Conservation (phyloP, 1,284 basidiomycete species). For the Cystobasidium slooffiae region DNA sequence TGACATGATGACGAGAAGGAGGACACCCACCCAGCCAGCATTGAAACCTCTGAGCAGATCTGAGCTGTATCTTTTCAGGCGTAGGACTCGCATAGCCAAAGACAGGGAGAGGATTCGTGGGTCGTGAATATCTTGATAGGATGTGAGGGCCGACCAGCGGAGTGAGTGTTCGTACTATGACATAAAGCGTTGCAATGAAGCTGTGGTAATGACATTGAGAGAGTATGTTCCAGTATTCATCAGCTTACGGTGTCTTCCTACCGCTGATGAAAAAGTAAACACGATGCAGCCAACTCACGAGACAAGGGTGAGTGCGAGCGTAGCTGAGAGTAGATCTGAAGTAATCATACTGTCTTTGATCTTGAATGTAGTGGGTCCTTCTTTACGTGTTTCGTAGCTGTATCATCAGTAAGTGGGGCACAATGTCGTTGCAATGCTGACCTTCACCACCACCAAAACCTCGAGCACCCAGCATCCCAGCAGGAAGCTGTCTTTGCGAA, state of each 20-base stretch:
- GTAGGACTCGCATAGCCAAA: constrained; percentile 32
- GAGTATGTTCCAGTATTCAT: background rate
- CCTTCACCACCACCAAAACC: background rate
- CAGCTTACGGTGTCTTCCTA: background rate
- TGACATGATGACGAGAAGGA: background rate
- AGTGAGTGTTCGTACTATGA: constrained; percentile 41
- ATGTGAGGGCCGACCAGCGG: constrained; percentile 42
- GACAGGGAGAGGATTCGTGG: constrained; percentile 31
- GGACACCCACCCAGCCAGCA: constrained; percentile 36
- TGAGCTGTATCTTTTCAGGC: constrained; percentile 24
- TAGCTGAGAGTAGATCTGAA: constrained; percentile 30
- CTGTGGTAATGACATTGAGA: too few species aligned
- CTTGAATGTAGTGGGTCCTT: background rate
- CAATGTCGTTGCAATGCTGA: background rate
- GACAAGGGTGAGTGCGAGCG: constrained; percentile 38
- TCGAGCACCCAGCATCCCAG: background rate
- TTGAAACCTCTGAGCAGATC: constrained; percentile 40
- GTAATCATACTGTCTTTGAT: constrained; percentile 1
- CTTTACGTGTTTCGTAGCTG: background rate
- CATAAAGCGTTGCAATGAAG: constrained; percentile 42
- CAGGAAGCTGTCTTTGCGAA: background rate
- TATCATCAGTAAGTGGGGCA: background rate
- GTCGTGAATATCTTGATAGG: constrained; percentile 29
- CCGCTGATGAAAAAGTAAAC: background rate
- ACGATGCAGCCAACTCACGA: constrained; percentile 27